Conservation (phyloP, 2,329 filamentous ascomycete genomes). For the Botrytis fabae region DNA sequence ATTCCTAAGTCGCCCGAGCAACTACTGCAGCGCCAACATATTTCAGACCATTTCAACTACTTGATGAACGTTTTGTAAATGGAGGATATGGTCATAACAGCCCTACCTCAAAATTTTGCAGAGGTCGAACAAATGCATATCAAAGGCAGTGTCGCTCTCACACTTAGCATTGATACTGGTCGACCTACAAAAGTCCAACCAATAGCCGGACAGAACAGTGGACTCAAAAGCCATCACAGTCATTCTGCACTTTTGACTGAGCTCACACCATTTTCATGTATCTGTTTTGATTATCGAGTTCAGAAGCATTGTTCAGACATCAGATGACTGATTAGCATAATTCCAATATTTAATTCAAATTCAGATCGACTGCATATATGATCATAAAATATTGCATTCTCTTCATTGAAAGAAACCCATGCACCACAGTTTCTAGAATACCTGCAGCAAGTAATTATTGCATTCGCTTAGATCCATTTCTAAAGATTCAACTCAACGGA, state of each 20-base stretch:
- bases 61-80: slow-evolving; percentile 44
- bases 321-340: neutral
- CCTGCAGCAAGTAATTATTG: neutral
- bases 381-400: neutral
- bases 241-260: neutral
- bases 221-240: neutral
- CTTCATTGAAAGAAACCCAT: neutral
- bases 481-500: neutral
- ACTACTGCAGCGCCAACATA: slow-evolving; percentile 46
- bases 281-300: neutral
- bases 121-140: slow-evolving; percentile 13
- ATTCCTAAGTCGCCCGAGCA: slow-evolving; percentile 28
- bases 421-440: no score
- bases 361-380: neutral
- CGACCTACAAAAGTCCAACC: neutral
- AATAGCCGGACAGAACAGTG: neutral
- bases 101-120: neutral
- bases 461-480: neutral
- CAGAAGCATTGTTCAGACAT: neutral
- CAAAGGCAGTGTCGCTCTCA: neutral
- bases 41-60: slow-evolving; percentile 46
- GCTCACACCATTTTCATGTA: neutral
- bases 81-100: slow-evolving; percentile 33
- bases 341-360: neutral
- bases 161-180: slow-evolving; percentile 11